Evolutionary conservation across 495 filamentous ascomycete genomes (phyloP).

Genomic region (Penicillium bialowiezense): DNA sequence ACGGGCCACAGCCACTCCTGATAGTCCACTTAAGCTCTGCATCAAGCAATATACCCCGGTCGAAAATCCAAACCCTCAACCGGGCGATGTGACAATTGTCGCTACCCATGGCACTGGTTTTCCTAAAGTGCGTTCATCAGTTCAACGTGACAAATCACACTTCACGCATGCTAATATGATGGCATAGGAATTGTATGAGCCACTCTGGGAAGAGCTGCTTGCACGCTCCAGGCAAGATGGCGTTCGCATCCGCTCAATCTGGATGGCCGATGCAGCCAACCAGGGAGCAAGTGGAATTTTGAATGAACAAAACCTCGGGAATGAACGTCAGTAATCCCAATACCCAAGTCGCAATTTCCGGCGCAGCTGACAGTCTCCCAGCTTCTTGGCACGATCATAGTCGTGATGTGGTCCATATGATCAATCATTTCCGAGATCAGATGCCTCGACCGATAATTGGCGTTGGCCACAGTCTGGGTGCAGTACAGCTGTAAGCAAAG

Average conservation of each 20-base stretch:
- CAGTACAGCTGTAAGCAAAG: slow-evolving; percentile 45
- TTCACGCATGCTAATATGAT: background rate
- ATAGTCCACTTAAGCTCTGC: slow-evolving; percentile 44
- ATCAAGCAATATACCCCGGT: slow-evolving; percentile 70
- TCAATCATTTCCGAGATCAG: slow-evolving; percentile 66
- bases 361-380: slow-evolving; percentile 18
- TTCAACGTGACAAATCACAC: background rate
- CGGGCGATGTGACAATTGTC: slow-evolving; percentile 67
- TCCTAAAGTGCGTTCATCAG: slow-evolving; percentile 13
- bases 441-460: slow-evolving; percentile 77
- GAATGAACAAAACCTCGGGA: slow-evolving; percentile 62
- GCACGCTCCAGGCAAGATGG: slow-evolving; percentile 31
- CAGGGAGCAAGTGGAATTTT: slow-evolving; percentile 66
- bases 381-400: slow-evolving; percentile 71
- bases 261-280: slow-evolving; percentile 69
- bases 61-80: slow-evolving; percentile 49
- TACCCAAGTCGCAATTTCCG: background rate
- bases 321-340: slow-evolving; percentile 52
- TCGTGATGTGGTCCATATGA: slow-evolving; percentile 73
- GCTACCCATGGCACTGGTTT: slow-evolving; percentile 61
- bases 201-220: slow-evolving; percentile 68
- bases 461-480: slow-evolving; percentile 78
- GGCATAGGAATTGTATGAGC: slow-evolving; percentile 67
- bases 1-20: slow-evolving; percentile 47
- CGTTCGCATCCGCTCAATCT: slow-evolving; percentile 63